Evolutionary conservation across 1,139 yeast species (phyloP).

Genomic region (Diutina siamensis): DNA sequence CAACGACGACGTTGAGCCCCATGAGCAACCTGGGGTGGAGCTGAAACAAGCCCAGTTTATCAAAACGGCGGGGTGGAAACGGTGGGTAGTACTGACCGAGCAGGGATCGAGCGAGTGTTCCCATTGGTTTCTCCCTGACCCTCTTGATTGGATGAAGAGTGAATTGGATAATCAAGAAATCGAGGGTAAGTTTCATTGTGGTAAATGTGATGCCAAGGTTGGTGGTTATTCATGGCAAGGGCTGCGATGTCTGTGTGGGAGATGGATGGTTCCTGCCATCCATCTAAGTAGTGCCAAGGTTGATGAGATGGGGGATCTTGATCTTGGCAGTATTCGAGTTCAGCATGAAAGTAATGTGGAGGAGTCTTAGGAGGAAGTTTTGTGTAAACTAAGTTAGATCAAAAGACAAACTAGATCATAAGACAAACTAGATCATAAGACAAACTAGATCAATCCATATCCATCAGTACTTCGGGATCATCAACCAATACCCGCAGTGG

Average conservation of each 20-base stretch:
- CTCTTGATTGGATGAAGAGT: constrained; percentile 80
- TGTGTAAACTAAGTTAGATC: background rate
- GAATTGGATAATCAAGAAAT: constrained; percentile 59
- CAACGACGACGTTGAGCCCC: constrained; percentile 40
- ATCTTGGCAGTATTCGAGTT: background rate
- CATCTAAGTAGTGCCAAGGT: constrained; percentile 74
- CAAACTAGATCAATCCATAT: constrained; percentile 1
- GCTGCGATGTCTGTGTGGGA: constrained; percentile 85
- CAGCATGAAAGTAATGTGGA: background rate
- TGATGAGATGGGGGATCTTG: constrained; percentile 40
- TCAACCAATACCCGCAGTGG: background rate
- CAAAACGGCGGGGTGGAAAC: constrained; percentile 48
- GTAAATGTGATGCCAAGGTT: constrained; percentile 69
- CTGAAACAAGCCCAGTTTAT: constrained; percentile 54
- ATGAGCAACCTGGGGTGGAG: constrained; percentile 46
- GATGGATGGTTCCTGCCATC: constrained; percentile 92
- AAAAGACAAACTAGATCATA: background rate
- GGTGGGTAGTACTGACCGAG: constrained; percentile 42
- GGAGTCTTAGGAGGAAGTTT: background rate
- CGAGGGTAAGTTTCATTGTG: constrained; percentile 82
- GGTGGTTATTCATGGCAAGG: constrained; percentile 97
- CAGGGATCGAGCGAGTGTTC: constrained; percentile 56
- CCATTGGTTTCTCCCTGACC: constrained; percentile 73
- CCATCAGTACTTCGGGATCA: constrained; percentile 5
- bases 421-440: too few relatives aligned